Evolutionary conservation across 768 basidiomycete genomes (phyloP), one percentile per base, ranked within the genome.

Genomic region (Leccinum broughii): DNA sequence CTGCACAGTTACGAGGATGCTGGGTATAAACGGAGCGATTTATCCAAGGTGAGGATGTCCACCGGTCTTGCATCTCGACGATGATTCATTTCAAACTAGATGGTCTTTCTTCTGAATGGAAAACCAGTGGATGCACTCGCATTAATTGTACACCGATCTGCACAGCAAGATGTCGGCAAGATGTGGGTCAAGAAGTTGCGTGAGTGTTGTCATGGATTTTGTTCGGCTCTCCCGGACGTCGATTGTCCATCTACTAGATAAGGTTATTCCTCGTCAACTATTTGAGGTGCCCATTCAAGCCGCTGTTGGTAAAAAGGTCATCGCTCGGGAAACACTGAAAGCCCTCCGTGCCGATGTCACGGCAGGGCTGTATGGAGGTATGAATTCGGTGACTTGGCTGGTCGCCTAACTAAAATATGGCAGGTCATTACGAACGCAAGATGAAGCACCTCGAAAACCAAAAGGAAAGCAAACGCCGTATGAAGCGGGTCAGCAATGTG

Each of bases 271-370:
- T 30, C 80, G 90, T 51, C 95, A 98, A 71, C 75, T 94, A 53
- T 98, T 95, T 69, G 95, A 98, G 74, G 88, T 98, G 11, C 90
- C 95, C 2, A 97, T 99, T 55, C 97, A 98, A 70, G 97, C 97
- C 37, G 88, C 87, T 1, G 81, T 97, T 17, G 95, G 95, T 14
- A 86, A 83, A 64, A 92, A 88, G 62, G 83, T 98, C 57, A 85
- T 98, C 52, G 93, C 96, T 4, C 84, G 96, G 30, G 94, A 96
- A 72, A 95, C 89, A 15, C 75, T 96, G 49, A 90, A 87, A 51
- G 93, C 94, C 2, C 75, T 92, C 67, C 86, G 92, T 34, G 91
- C 92, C 26, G 92, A 99, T 65, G 96, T 98, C 17, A 97, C 95
- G 0, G 95, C 93, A 17, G 94, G 94, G 3, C 76, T 97, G 51